phyloP scores from a whole-genome alignment of 768 basidiomycete species.

The Candolleomyces efflorescens region DNA sequence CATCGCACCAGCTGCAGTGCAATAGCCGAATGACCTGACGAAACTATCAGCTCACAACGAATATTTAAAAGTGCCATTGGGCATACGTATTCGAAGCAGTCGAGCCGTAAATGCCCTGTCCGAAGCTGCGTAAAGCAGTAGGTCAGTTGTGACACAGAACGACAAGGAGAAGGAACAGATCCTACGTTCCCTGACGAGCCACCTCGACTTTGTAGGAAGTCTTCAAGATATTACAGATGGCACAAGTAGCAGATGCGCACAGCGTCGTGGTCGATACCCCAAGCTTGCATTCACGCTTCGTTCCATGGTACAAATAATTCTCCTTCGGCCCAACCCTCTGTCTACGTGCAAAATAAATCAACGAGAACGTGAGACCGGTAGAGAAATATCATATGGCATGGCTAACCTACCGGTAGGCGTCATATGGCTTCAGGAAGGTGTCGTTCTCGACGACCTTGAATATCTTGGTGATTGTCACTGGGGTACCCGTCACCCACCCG shows the following conservation, averaged over 20 bases:
- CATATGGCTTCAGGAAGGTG: conserved; percentile 13
- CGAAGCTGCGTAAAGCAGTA: conserved; percentile 7
- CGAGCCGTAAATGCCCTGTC: conserved; percentile 14
- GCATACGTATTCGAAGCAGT: conserved; percentile 18
- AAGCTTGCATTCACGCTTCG: conserved; percentile 7
- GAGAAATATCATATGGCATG: not conserved
- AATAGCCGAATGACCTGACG: not conserved
- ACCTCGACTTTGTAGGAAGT: conserved; percentile 12
- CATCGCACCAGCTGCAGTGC: conserved; percentile 9
- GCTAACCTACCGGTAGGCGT: not conserved
- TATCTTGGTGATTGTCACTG: conserved; percentile 20
- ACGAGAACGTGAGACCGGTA: no score
- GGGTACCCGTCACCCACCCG: conserved; percentile 17
- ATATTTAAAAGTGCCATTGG: no score
- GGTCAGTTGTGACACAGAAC: not conserved
- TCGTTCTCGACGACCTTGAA: conserved; percentile 27
- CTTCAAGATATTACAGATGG: conserved; percentile 13
- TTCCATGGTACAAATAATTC: conserved; percentile 13
- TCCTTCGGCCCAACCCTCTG: conserved; percentile 6
- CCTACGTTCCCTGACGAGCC: conserved; percentile 22
- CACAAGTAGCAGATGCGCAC: conserved; percentile 4
- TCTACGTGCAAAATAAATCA: no score
- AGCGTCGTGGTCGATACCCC: conserved; percentile 8
- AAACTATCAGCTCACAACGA: not conserved
- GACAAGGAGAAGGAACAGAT: not conserved